These are phyloP conservation scores for Hypoxylon sp. DNA, from an alignment of 2,329 filamentous ascomycete genomes.

Conservation along the genomic window DNA sequence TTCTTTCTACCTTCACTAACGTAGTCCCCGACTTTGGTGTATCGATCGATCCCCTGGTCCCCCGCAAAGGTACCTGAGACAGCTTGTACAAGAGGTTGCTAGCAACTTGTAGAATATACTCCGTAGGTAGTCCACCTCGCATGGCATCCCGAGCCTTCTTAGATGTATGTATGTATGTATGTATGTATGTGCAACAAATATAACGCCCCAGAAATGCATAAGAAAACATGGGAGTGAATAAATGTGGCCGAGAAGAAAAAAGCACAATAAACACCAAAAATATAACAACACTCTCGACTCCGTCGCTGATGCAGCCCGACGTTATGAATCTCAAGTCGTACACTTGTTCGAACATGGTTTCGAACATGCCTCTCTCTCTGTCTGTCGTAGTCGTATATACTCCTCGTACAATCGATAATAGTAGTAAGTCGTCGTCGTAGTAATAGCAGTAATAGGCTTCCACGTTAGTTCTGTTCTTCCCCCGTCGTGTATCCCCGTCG, in stretches of 20 bases:
- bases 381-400: conserved; percentile 19
- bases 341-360: conserved; percentile 15
- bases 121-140: too few species aligned
- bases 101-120: too few species aligned
- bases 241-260: background rate
- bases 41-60: too few species aligned
- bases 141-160: background rate
- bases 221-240: background rate
- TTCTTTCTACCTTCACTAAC: too few species aligned
- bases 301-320: conserved; percentile 35
- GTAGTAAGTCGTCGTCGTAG: conserved; percentile 1
- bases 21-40: too few species aligned
- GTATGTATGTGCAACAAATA: conserved; percentile 9
- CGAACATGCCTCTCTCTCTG: background rate
- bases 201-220: conserved; percentile 21
- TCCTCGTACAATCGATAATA: conserved; percentile 6
- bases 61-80: too few species aligned
- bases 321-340: conserved; percentile 33
- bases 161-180: too few species aligned
- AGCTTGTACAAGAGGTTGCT: too few species aligned
- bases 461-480: background rate
- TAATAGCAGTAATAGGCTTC: background rate
- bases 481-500: too few species aligned
- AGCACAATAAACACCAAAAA: too few species aligned
- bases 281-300: conserved; percentile 29